Evolutionary conservation across 306 rosid species (phyloP), one percentile per base, ranked within the genome.

Genomic region (Cicer arietinum): DNA sequence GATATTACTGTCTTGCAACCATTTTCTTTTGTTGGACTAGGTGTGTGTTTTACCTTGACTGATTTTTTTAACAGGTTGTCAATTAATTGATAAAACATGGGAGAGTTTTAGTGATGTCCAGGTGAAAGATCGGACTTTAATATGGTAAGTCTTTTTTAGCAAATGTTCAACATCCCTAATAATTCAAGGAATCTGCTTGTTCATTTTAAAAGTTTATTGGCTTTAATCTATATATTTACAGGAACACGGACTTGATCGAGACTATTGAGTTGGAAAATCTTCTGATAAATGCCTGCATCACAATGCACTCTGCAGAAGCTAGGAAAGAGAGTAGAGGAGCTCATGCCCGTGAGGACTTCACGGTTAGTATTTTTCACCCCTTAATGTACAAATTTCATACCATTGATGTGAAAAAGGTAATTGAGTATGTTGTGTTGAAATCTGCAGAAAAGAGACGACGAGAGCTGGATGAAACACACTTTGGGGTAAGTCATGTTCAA

Each of bases 311-410:
- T 59, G 97, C 97, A 53, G 97, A 91, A 86, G 97, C 97, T 62
- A 87, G 97, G 88, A 82, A 92, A 86, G 98, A 92, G 84, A 92
- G 96, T 77, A 84, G 98, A 85, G 98, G 98, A 46, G 98, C 98
- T 44, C 98, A 92, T 79, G 94, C 94, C 53, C 98, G 91, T 1
- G 98, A 92, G 84, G 98, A 92, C 77, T 92, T 92, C 80, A 64
- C 90, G 46, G 98, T 92, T 56, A 63, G 90, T 86, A 14, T 69
- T 46, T 45, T 60, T 56, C 6, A 10, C 56, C 58, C 2, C 58
- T 14, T 45, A 44, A 22, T n/a, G 6, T 69, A 18, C 10, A 52
- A n/a, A 20, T 67, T 80, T 61, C 76, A 7, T 41, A 17, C 35
- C 69, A 12, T 3, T 51, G 18, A 45, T 64, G 10, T 82, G 56